Percentiles rank a stretch among this genome's conserved stretches.
phyloP scores from a whole-genome alignment of 192 early-diverging fungal species.

The Entophlyctis luteolus region DNA sequence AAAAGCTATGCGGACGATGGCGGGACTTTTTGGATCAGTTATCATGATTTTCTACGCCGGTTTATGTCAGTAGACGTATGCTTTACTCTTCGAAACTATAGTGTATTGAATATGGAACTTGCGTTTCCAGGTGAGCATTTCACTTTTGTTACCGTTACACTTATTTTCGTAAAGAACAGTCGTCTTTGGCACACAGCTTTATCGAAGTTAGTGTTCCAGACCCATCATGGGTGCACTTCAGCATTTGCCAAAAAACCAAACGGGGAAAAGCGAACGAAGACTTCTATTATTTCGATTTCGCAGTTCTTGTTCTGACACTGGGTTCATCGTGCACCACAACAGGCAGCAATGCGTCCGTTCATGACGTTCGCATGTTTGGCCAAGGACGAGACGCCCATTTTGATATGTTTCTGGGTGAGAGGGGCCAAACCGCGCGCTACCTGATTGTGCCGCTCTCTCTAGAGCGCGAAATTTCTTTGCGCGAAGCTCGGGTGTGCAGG shows the following conservation, averaged over 20 bases:
- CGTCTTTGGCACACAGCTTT: neutral
- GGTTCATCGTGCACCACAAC: neutral
- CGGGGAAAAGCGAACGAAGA: constrained; percentile 25
- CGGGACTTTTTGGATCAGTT: constrained; percentile 27
- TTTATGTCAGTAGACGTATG: constrained; percentile 28
- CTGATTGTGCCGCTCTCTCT: constrained; percentile 24
- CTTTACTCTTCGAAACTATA: constrained; percentile 9
- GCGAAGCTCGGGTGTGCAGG: neutral
- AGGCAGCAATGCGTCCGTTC: neutral
- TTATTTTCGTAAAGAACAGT: neutral
- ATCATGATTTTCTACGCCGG: constrained; percentile 27
- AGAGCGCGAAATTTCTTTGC: constrained; percentile 20
- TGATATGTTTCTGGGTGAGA: constrained; percentile 16
- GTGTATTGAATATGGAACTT: constrained; percentile 2
- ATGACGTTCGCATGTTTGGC: constrained; percentile 28
- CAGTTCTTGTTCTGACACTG: constrained; percentile 7
- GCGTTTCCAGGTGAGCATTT: neutral
- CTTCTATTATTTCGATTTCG: constrained; percentile 25
- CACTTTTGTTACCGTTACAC: neutral
- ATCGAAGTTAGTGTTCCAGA: constrained; percentile 22
- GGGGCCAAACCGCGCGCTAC: neutral
- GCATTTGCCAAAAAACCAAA: constrained; percentile 25
- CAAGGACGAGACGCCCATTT: constrained; percentile 24
- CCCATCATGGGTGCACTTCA: constrained; percentile 12
- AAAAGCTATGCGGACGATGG: neutral